Conservation (phyloP, 169 alveolate genomes). For the Eimeria maxima region DNA sequence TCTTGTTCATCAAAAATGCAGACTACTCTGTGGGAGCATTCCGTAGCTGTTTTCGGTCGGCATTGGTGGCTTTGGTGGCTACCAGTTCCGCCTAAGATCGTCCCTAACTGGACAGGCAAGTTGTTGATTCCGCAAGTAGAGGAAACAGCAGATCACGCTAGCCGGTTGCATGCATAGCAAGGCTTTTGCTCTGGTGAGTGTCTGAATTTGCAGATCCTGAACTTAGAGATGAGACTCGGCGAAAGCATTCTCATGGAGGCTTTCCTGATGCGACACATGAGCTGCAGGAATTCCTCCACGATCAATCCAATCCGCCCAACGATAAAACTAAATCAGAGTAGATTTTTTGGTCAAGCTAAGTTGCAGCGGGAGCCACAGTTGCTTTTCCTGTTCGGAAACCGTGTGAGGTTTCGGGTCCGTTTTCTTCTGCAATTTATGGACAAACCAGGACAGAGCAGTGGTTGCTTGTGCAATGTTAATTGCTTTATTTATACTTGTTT, state of each 20-base stretch:
- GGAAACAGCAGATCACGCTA: neutral
- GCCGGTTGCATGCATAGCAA: neutral
- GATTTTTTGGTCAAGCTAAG: neutral
- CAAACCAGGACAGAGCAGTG: constrained; percentile 1
- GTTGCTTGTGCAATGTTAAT: neutral
- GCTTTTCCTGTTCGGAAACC: neutral
- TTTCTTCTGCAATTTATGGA: neutral
- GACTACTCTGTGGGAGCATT: constrained; percentile 75
- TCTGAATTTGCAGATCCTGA: constrained; percentile 36
- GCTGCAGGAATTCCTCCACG: neutral
- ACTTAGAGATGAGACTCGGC: constrained; percentile 12
- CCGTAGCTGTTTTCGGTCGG: constrained; percentile 78
- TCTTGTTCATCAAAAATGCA: constrained; percentile 5
- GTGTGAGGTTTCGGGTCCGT: neutral
- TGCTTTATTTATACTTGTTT: neutral
- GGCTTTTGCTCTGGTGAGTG: neutral
- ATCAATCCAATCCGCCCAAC: neutral
- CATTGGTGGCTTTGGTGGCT: constrained; percentile 82
- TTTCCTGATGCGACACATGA: neutral
- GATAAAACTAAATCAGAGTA: neutral
- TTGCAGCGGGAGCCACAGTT: neutral
- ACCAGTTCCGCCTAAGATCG: constrained; percentile 77
- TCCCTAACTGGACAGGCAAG: constrained; percentile 79
- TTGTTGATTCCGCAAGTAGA: neutral
- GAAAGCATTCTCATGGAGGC: neutral